These are phyloP conservation scores for Hypoxylon fuscum DNA, from an alignment of 495 filamentous ascomycete genomes.

Conservation along the genomic window DNA sequence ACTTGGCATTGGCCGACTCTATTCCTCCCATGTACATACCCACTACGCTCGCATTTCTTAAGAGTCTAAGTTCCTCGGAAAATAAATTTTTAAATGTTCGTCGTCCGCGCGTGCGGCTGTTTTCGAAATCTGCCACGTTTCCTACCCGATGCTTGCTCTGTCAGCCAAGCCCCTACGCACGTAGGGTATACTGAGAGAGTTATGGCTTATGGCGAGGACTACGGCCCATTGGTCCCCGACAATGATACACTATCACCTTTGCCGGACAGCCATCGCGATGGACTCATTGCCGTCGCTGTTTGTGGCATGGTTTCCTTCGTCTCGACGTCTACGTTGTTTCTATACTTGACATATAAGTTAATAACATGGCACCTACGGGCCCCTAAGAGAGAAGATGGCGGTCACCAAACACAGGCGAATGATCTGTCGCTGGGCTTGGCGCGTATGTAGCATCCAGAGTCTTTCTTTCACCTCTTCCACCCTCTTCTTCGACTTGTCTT, in stretches of 20 bases:
- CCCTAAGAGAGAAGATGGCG: slow-evolving; percentile 1
- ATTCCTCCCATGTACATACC: slow-evolving; percentile 1
- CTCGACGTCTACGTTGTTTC: slow-evolving; percentile 59
- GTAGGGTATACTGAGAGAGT: not conserved
- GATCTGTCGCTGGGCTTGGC: slow-evolving; percentile 33
- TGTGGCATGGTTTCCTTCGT: slow-evolving; percentile 70
- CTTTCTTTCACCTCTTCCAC: too few relatives aligned
- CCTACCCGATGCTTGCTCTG: not conserved
- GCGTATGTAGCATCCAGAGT: too few relatives aligned
- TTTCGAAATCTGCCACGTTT: not conserved
- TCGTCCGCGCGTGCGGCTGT: not conserved
- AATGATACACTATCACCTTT: slow-evolving; percentile 56
- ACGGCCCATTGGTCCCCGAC: slow-evolving; percentile 15
- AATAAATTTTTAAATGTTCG: slow-evolving; percentile 6
- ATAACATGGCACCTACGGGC: slow-evolving; percentile 59
- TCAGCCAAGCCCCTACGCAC: not conserved
- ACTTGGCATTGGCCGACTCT: slow-evolving; percentile 13
- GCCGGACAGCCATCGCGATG: slow-evolving; percentile 57
- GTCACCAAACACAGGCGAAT: slow-evolving; percentile 27
- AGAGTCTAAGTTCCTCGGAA: not conserved
- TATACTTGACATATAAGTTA: slow-evolving; percentile 67
- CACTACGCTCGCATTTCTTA: not conserved
- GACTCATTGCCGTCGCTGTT: slow-evolving; percentile 63
- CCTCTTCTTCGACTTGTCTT: too few relatives aligned
- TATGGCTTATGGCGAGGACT: slow-evolving; percentile 29